Evolutionary conservation across 2,329 filamentous ascomycete species (phyloP).

Genomic region (Fusarium metavorans): DNA sequence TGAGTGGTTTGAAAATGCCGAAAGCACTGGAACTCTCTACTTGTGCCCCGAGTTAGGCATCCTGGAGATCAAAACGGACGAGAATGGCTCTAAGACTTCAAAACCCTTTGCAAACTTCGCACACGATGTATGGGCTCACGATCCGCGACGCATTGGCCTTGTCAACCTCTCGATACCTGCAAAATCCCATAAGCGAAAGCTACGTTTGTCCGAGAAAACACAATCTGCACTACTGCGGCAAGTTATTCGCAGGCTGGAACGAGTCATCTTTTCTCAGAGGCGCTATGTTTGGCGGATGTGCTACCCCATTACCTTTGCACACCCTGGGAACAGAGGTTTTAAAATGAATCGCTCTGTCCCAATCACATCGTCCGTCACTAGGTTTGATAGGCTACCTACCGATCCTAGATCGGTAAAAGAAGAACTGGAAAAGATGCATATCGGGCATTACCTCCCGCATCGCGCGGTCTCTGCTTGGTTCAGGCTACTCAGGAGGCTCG

Average conservation of each 20-base stretch:
- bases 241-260: not conserved
- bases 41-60: not conserved
- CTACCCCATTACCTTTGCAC: not conserved
- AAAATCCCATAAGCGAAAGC: accelerated
- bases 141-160: not conserved
- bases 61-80: not conserved
- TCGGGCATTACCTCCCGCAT: not conserved
- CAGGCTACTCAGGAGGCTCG: not conserved
- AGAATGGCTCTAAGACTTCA: not conserved
- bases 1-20: not conserved
- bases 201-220: not conserved
- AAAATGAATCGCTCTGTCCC: not conserved
- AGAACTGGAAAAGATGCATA: not conserved
- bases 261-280: not conserved
- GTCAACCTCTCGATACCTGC: not conserved
- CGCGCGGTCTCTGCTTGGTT: not conserved
- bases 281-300: not conserved
- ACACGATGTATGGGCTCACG: not conserved
- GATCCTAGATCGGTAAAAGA: not conserved
- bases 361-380: not conserved
- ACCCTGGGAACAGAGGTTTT: not conserved
- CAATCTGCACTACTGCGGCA: not conserved
- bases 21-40: not conserved
- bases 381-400: not conserved
- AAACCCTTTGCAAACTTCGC: not conserved